Base-by-base conservation (phyloP, 2,329 filamentous ascomycete genomes). In the Dryadomyces quercus-mongolicae region DNA sequence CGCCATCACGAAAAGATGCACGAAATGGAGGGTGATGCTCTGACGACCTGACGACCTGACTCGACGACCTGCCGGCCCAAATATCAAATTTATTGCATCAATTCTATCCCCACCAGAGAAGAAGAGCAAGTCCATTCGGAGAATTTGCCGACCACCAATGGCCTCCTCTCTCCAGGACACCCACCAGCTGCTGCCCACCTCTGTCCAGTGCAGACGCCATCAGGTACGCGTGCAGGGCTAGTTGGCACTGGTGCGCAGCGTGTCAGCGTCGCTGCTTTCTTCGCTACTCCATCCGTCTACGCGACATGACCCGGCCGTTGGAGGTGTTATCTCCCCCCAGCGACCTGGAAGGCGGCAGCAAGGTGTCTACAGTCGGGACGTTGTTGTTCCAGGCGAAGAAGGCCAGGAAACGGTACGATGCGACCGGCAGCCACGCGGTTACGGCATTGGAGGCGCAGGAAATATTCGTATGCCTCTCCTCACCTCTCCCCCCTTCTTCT, bases 391-490 rank as follows among this genome's bases (percentile, higher is more conserved):
- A n/a, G 62, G 62, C 34, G 60, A 62, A 42, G 61, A 64, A 31
- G 59, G 57, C 52, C 56, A 60, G 51, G 64, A 66, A 57, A 62
- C 64, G n/a, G 59, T 56, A 3, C 54, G 57, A 43, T 56, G 65
- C 34, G 64, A 67, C 49, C 58, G 62, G 9, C 66, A 69, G 56
- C 58, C 67, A 34, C 60, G 69, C 22, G 66, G 68, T 2, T 71
- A 70, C 53, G 68, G 69, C 16, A 71, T 71, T 42, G 69, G 69
- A 3, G 69, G 68, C 2, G 65, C 64, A 15, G 68, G 68, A 0
- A 71, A 71, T 54, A 71, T 71, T 15, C 63, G 68, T 70, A 67
- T 66, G n/a, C 8, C 36, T 13, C 3, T 16, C 36, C 8, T 40
- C n/a, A n/a, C n/a, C 10, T 16, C 36, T 40, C 36, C 36, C 4